Base-by-base conservation (phyloP, 2,329 filamentous ascomycete species). In the Xylaria sp. region DNA sequence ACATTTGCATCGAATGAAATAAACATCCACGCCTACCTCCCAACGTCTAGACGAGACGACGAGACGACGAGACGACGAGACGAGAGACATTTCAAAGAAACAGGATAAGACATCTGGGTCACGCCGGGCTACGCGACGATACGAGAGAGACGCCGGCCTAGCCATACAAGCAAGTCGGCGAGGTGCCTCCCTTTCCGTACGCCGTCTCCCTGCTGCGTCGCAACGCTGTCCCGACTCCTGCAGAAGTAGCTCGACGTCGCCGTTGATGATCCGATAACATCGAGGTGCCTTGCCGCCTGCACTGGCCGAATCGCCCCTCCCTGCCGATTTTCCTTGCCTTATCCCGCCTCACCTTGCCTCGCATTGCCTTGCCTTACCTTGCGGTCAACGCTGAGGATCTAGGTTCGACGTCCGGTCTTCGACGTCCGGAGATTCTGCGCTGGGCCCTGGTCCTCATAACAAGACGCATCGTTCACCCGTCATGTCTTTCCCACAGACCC, bases 401-500 rank as follows among this genome's bases (percentile, higher is more conserved):
- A 26, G 24, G 6, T 26, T 26, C 24, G 24, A 26, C 6, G 6
- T 26, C 11, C 24, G 24, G 11, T 5, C 24, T 26, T 34, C 29
- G 29, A 24, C 37, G 43, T 21, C 38, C 46, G 17, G n/a, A n/a
- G n/a, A n/a, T n/a, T n/a, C n/a, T n/a, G 24, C 41, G 29, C 19
- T 48, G 52, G 55, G 61, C 50, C 52, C 58, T 50, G 54, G 54
- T 50, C 43, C 56, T 17, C 39, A 47, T 20, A 37, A 9, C n/a
- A 44, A 51, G 54, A 48, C 54, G 50, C 50, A 39, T 26, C 9
- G 24, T 44, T 57, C 45, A 53, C 49, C 43, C 50, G 64, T 54
- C 56, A 86, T 86, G 83, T 77, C 83, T 47, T 81, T 83, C 61
- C 73, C 78, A 20, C 75, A 76, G 62, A 76, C 90, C 52, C 90